Evolutionary conservation across 306 rosid genomes (phyloP).

Genomic region (cucumber (Cucumis sativus)): Cucumber_9930_V3 NC_026659.2:25497501-25498000

Average conservation of each 20-base stretch:
- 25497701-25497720: background rate
- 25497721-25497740: background rate
- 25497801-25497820: background rate
- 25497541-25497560: slow-evolving; percentile 10
- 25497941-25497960: background rate
- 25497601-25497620: background rate
- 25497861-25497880: background rate
- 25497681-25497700: background rate
- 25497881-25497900: too few species aligned
- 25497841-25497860: background rate
- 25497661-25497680: background rate
- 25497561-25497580: background rate
- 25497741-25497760: background rate
- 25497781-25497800: background rate
- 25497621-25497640: background rate
- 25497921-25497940: background rate
- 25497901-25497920: background rate
- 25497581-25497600: background rate
- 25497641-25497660: background rate
- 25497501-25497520: background rate
- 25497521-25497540: background rate
- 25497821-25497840: background rate
- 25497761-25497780: background rate
- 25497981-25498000: background rate
- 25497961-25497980: background rate